Conservation (phyloP, 306 rosid species). For the Dryas drummondii region DNA sequence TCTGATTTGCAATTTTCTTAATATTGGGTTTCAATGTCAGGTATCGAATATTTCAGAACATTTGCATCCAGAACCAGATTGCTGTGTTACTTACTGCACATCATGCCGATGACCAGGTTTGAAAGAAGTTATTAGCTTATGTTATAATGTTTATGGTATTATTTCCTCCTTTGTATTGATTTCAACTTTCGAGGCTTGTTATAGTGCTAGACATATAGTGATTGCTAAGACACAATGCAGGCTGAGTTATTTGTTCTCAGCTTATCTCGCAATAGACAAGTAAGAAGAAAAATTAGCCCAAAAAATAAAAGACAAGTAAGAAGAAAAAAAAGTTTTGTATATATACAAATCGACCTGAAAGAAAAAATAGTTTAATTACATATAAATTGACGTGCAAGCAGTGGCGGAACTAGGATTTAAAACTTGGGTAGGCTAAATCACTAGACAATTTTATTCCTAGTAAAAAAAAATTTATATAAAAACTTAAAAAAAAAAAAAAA, state of each 20-base stretch:
- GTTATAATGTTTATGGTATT: conserved; percentile 18
- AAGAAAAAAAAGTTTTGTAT: too few species aligned
- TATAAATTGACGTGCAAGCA: too few species aligned
- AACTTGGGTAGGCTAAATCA: too few species aligned
- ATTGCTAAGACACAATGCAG: conserved; percentile 73
- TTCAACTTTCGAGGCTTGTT: conserved; percentile 32
- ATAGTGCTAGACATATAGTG: conserved; percentile 48
- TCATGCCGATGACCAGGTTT: conserved; percentile 96
- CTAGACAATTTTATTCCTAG: too few species aligned
- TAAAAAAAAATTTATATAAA: too few species aligned
- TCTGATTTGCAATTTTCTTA: neutral
- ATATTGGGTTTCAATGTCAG: conserved; percentile 39
- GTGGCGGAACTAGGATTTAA: too few species aligned
- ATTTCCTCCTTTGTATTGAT: conserved; percentile 27
- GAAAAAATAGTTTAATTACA: too few species aligned
- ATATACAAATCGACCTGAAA: too few species aligned
- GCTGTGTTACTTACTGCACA: conserved; percentile 77
- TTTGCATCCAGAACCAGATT: conserved; percentile 63
- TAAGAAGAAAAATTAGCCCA: too few species aligned
- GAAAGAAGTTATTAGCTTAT: conserved; percentile 20
- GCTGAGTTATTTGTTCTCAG: conserved; percentile 91
- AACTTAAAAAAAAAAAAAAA: too few species aligned
- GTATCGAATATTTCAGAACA: conserved; percentile 67
- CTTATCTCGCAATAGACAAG: conserved; percentile 71
- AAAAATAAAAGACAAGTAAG: too few species aligned